Evolutionary conservation across 768 basidiomycete genomes (phyloP).

Genomic region (Xanthoconium stramineum): DNA sequence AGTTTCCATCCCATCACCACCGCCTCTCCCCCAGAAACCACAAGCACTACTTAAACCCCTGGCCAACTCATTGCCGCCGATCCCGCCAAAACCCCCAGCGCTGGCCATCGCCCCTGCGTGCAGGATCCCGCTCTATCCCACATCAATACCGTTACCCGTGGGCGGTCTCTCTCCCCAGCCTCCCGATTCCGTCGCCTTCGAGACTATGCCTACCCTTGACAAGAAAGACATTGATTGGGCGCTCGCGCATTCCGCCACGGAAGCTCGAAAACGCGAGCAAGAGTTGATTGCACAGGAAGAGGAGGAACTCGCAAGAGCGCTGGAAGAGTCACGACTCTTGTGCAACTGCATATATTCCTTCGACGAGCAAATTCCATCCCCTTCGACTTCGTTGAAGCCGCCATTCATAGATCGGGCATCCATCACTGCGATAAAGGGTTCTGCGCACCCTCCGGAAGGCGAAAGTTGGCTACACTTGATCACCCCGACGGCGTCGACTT

Average conservation of each 20-base stretch:
- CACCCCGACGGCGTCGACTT: slow-evolving; percentile 25
- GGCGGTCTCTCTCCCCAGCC: slow-evolving; percentile 6
- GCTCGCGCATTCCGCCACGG: slow-evolving; percentile 43
- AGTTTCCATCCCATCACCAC: slow-evolving; percentile 25
- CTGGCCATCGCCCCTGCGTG: slow-evolving; percentile 11
- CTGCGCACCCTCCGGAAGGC: slow-evolving; percentile 21
- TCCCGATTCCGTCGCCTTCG: slow-evolving; percentile 1
- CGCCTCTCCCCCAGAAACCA: slow-evolving; percentile 32
- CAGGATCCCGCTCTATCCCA: slow-evolving; percentile 33
- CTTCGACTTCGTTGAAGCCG: slow-evolving; percentile 4
- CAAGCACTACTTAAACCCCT: slow-evolving; percentile 26
- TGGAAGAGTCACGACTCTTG: slow-evolving; percentile 49
- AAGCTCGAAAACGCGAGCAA: slow-evolving; percentile 31
- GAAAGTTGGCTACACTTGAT: slow-evolving; percentile 32
- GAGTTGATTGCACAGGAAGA: slow-evolving; percentile 45
- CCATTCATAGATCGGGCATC: slow-evolving; percentile 17
- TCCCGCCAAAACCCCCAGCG: slow-evolving; percentile 39
- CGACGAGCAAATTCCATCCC: slow-evolving; percentile 5
- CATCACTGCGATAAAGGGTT: slow-evolving; percentile 10
- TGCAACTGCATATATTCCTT: slow-evolving; percentile 10
- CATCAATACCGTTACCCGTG: slow-evolving; percentile 26
- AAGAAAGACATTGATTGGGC: slow-evolving; percentile 48
- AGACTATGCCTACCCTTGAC: slow-evolving; percentile 28
- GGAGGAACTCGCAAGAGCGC: slow-evolving; percentile 60
- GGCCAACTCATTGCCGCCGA: slow-evolving; percentile 35